These are phyloP conservation scores for Cercis canadensis DNA, from an alignment of 306 rosid species.

Conservation along the genomic window DNA sequence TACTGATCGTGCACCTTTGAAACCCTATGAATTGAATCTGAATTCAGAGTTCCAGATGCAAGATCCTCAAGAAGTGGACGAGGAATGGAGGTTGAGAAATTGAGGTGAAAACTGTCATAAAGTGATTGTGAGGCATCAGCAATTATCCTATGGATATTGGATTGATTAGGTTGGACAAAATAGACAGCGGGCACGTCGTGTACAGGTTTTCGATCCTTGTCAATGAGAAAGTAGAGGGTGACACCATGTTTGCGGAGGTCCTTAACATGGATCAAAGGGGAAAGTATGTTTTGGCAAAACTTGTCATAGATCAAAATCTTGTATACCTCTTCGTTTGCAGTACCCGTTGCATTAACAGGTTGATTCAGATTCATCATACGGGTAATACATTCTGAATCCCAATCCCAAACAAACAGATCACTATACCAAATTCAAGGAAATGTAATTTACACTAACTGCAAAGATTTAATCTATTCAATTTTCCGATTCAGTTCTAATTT, in stretches of 20 bases:
- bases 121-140: constrained; percentile 77
- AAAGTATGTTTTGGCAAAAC: constrained; percentile 85
- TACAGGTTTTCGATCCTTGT: constrained; percentile 91
- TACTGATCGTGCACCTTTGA: constrained; percentile 96
- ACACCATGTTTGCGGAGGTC: constrained; percentile 97
- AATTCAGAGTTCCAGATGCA: constrained; percentile 75
- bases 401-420: constrained; percentile 27
- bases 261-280: constrained; percentile 90
- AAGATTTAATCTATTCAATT: too few species aligned
- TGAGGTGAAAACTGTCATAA: constrained; percentile 76
- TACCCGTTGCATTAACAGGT: constrained; percentile 69
- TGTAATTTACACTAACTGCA: too few species aligned
- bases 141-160: constrained; percentile 73
- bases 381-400: constrained; percentile 72
- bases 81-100: constrained; percentile 85
- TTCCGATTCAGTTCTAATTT: too few species aligned
- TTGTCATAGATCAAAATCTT: constrained; percentile 89
- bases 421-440: not conserved
- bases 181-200: constrained; percentile 95
- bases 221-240: constrained; percentile 83
- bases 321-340: constrained; percentile 87
- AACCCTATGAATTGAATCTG: constrained; percentile 73
- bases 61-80: constrained; percentile 92
- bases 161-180: constrained; percentile 74
- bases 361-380: constrained; percentile 97